phyloP scores from a whole-genome alignment of 345 rosid species.

The Sisymbrium irio region DNA sequence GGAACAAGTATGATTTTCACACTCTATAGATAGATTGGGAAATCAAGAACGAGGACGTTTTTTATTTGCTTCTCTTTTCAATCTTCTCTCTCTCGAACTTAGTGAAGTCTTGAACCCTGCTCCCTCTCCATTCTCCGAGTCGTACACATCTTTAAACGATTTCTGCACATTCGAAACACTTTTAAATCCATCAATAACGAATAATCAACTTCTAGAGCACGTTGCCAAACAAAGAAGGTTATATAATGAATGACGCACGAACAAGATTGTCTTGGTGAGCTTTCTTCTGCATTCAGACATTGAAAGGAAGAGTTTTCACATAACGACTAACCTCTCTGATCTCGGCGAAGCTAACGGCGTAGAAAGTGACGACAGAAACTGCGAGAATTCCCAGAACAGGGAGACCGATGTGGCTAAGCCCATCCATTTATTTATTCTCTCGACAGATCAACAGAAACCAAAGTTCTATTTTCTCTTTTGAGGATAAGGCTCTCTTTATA shows the following conservation, averaged over 20 bases:
- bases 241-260: neutral
- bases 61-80: slow-evolving; percentile 49
- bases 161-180: slow-evolving; percentile 34
- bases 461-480: slow-evolving; percentile 2
- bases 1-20: neutral
- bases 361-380: slow-evolving; percentile 64
- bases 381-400: slow-evolving; percentile 64
- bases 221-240: neutral
- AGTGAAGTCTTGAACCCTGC: slow-evolving; percentile 45
- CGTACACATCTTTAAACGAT: slow-evolving; percentile 56
- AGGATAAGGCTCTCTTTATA: slow-evolving; percentile 25
- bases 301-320: neutral
- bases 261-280: neutral
- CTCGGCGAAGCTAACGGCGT: slow-evolving; percentile 65
- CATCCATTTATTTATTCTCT: slow-evolving; percentile 48
- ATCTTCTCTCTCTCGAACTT: slow-evolving; percentile 57
- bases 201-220: neutral
- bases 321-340: slow-evolving; percentile 51
- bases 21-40: neutral
- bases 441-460: neutral
- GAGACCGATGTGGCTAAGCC: slow-evolving; percentile 51
- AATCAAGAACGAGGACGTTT: slow-evolving; percentile 30
- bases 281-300: neutral
- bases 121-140: slow-evolving; percentile 39
- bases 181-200: neutral